Base-by-base conservation (phyloP, 352 stramenopile species). In the Blastocystis sp. region DNA sequence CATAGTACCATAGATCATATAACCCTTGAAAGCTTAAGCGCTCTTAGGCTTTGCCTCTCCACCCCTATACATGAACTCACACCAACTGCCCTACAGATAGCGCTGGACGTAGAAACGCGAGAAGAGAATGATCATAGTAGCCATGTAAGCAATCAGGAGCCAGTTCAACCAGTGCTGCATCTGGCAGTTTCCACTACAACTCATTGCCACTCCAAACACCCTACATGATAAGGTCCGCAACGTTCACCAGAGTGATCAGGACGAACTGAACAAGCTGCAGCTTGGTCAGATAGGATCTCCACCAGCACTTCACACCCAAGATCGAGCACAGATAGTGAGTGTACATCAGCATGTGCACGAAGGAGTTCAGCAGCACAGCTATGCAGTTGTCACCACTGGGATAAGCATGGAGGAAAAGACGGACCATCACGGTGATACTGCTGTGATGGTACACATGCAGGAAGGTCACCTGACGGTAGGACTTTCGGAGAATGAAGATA, bases 401-500 rank as follows among this genome's bases (percentile, higher is more conserved):
- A 39, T 76, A 88, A 2, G 39, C 50, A 37, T 63, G 39, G n/a
- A 76, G 64, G 64, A 88, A 73, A 24, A 88, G 76, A 43, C 18
- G 2, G 24, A 59, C 41, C 39, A 88, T 66, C 4, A 88, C 24
- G 7, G 76, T 88, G 64, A 88, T 88, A 54, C 59, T 76, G 64
- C 59, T 76, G 64, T 88, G 76, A 43, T 88, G 76, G 55, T 88
- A 88, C 76, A 88, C 76, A 43, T 88, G 76, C 26, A 88, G 76
- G 76, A 88, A 88, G 16, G 76, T 88, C 39, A 88, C 76, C 47
- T 88, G 76, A 37, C 76, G 59, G 41, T 88, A 88, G 13, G 76
- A 88, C 26, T 88, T 88, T 20, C 76, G 59, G 11, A 88, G 64
- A 43, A 88, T 88, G 64, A 88, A 88, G 18, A 88, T 16, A 47